These are phyloP conservation scores for Rubia balearica DNA, from an alignment of 305 asterid genomes.

Conservation along the genomic window DNA sequence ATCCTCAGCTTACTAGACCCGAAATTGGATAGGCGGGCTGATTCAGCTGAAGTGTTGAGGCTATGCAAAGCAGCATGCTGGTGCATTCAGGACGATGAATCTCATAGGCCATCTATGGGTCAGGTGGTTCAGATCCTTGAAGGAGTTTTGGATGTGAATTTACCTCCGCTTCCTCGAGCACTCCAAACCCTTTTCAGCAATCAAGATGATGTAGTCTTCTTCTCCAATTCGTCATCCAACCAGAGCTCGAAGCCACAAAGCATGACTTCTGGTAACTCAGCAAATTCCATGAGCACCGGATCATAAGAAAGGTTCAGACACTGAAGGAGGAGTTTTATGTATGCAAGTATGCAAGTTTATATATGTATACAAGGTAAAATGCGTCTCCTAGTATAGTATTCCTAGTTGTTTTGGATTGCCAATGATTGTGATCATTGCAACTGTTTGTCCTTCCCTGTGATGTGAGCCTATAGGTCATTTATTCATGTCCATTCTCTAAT, in stretches of 20 bases:
- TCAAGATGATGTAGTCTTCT: too few relatives aligned
- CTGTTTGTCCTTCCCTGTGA: not conserved
- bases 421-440: not conserved
- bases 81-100: too few relatives aligned
- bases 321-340: not conserved
- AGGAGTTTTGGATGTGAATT: too few relatives aligned
- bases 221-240: too few relatives aligned
- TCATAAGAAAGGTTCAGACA: constrained; percentile 17
- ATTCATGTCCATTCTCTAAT: not conserved
- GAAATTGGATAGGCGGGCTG: too few relatives aligned
- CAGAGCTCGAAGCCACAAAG: constrained; percentile 28
- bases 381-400: not conserved
- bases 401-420: not conserved
- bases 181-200: too few relatives aligned
- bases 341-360: not conserved
- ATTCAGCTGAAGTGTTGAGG: too few relatives aligned
- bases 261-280: constrained; percentile 25
- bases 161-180: too few relatives aligned
- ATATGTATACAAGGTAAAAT: not conserved
- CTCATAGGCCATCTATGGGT: too few relatives aligned
- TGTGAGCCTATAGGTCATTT: not conserved
- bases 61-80: too few relatives aligned
- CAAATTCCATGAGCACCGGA: constrained; percentile 31
- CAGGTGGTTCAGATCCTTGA: too few relatives aligned
- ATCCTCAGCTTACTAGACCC: too few relatives aligned